Conservation (phyloP, 106 monocot species). For the Platanthera guangdongensis region DNA sequence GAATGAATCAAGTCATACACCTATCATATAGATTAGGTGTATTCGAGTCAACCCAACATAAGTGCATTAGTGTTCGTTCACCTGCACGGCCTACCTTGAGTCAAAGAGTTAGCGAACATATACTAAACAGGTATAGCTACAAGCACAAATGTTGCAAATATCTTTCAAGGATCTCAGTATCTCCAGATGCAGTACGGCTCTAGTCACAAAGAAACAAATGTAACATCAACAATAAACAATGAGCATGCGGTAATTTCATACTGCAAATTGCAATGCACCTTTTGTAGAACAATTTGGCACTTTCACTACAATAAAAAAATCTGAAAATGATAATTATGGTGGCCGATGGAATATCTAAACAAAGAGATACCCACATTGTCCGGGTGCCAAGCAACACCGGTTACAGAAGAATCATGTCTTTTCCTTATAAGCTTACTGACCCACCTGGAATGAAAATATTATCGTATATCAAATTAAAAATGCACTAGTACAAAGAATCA, state of each 20-base stretch:
- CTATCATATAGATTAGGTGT: no score
- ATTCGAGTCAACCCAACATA: neutral
- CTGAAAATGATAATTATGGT: neutral
- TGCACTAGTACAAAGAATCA: neutral
- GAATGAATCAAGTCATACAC: no score
- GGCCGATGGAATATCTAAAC: neutral
- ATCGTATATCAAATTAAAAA: constrained; percentile 5
- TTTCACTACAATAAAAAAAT: neutral
- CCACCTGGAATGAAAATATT: constrained; percentile 60
- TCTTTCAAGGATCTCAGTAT: neutral
- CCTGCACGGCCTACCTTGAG: neutral
- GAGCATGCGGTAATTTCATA: neutral
- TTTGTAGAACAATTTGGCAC: neutral
- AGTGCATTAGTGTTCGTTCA: neutral
- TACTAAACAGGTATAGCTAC: neutral
- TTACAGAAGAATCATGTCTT: constrained; percentile 95
- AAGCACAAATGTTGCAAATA: neutral
- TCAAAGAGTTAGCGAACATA: neutral
- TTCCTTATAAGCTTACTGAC: constrained; percentile 93
- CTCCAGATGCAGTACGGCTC: neutral
- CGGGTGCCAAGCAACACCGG: constrained; percentile 99
- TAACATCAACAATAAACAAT: neutral
- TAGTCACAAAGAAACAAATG: neutral
- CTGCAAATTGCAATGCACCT: neutral
- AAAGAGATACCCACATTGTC: constrained; percentile 60